Evolutionary conservation across 2,329 filamentous ascomycete species (phyloP).

Genomic region (Penicillium sp.): DNA sequence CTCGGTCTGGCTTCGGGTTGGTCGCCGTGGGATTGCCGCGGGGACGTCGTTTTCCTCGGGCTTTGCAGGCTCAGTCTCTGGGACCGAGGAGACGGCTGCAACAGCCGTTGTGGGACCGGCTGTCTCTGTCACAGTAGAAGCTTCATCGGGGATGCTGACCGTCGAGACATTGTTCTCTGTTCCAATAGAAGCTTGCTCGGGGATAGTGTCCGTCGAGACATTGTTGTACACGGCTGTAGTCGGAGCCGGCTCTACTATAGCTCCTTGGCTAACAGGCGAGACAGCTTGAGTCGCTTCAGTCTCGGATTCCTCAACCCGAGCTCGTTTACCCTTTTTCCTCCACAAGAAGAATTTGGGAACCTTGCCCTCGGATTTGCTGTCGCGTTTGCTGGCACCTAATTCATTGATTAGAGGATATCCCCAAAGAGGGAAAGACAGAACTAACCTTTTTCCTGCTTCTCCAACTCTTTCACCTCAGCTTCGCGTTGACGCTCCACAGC

Average conservation of each 20-base stretch:
- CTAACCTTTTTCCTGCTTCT: conserved; percentile 33
- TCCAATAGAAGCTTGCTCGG: background rate
- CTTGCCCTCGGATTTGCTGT: conserved; percentile 15
- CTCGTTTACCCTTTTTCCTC: conserved; percentile 30
- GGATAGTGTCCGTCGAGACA: background rate
- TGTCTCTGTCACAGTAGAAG: background rate
- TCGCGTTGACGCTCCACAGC: conserved; percentile 43
- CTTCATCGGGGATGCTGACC: background rate
- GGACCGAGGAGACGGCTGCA: background rate
- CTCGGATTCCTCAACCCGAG: conserved; percentile 16
- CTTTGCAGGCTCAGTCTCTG: background rate
- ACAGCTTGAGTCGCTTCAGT: conserved; percentile 3
- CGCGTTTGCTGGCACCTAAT: conserved; percentile 18
- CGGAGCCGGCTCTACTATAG: background rate
- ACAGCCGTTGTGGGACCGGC: conserved; percentile 7
- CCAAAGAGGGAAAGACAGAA: background rate
- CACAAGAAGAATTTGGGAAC: conserved; percentile 30
- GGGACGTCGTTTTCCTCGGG: conserved; percentile 3
- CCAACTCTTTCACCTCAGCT: conserved; percentile 35
- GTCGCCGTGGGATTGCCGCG: background rate
- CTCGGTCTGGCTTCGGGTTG: background rate
- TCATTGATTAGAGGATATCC: background rate
- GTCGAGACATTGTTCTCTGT: background rate
- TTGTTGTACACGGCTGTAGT: background rate
- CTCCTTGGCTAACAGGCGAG: conserved; percentile 3